Evolutionary conservation across 2,329 filamentous ascomycete genomes (phyloP), one percentile per base, ranked within the genome.

Genomic region (Leptographium galeiforme): DNA sequence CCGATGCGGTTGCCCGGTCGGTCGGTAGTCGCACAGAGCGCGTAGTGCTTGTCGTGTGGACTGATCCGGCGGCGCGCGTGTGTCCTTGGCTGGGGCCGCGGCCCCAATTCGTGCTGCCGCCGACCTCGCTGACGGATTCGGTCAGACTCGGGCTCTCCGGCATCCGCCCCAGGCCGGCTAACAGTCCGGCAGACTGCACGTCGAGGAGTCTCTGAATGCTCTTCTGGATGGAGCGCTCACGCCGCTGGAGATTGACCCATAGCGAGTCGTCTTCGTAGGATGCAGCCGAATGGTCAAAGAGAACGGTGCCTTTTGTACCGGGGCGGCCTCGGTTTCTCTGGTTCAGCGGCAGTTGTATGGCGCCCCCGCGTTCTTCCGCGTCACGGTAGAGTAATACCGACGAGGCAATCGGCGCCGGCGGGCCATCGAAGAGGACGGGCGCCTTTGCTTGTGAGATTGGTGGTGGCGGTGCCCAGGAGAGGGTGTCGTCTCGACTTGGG

Each of bases 201-300:
- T 78, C 74, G 1, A 78, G 65, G 11, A 75, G 64, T 8, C 63
- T 61, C 57, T 78, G 75, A 2, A 77, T 67, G 0, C 78, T 72
- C 6, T 63, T 62, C 55, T 76, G 71, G 0, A 78, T 59, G 0
- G 68, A 67, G 16, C 65, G 68, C 59, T 78, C 72, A 36, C 71
- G 70, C 16, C 71, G 68, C 50, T 70, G 68, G 16, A 78, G 60
- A 49, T 64, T 68, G 13, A 71, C 67, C 75, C 75, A 78, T 41
- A 68, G 61, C 0, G 73, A 69, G 58, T 77, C 72, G 7, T 68
- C 62, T 19, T 67, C 64, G 39, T 63, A 61, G 11, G n/a, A 61
- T 55, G 49, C 16, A 6, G 19, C 8, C 5, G 36, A 12, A 0
- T 47, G 64, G 32, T 72, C 69, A 50, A 74, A 68, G 25, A 75